Base-by-base conservation (phyloP, 495 filamentous ascomycete species). In the Penicillium pulvis region DNA sequence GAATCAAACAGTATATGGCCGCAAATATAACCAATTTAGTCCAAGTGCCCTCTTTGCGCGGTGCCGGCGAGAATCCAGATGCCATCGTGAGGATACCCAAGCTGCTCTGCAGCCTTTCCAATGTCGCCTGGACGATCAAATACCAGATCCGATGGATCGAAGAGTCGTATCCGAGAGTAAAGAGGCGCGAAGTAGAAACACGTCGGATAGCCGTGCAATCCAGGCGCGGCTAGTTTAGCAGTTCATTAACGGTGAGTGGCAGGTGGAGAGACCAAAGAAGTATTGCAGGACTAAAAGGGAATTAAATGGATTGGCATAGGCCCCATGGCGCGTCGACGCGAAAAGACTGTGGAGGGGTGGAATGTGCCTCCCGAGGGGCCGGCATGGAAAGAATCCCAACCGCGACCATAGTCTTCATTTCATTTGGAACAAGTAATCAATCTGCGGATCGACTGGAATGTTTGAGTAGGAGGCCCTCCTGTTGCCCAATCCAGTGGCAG, bases 21-120 rank as follows among this genome's bases (percentile, higher is more conserved):
- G 74, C 51, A 39, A 79, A 77, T n/a, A 79, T 77, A 39, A 71
- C 70, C 14, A 75, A 63, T 51, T 73, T 74, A 0, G 72, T 75
- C 75, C 76, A 78, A 16, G 69, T 70, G 16, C 71, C 71, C 57
- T 69, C 71, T 55, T 69, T 70, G 19, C 66, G 65, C 1, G 68
- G 61, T 23, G 64, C 53, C 1, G 60, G 56, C 9, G 60, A 65
- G 12, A 66, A 56, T 35, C 56, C 58, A 31, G 65, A 63, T 2
- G 67, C 60, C 75, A 77, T 78, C 14, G 46, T 33, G 44, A 26
- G 43, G 30, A 12, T 36, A 31, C 16, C 14, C 4, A 19, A 49
- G 57, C 50, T 56, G 57, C 66, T 62, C 59, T 47, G 30, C 46
- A 57, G 43, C 19, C 17, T 31, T 31, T 3, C 14, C 46, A 30